Evolutionary conservation across 2,329 filamentous ascomycete genomes (phyloP).

Genomic region (Phialocephala sp.): DNA sequence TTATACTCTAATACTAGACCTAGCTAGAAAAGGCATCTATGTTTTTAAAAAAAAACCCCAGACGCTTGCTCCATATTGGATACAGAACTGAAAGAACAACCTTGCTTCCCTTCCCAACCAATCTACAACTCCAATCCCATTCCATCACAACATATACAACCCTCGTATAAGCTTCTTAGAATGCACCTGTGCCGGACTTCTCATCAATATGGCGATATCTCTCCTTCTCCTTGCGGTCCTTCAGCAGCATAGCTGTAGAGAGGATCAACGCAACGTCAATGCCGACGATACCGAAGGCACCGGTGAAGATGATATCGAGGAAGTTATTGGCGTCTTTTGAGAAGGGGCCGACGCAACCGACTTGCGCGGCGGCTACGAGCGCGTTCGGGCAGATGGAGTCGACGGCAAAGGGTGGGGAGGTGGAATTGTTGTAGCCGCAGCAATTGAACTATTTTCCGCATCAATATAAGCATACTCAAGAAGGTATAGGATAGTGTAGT

Average conservation of each 20-base stretch:
- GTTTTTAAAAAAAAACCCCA: neutral
- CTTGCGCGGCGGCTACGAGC: conserved; percentile 70
- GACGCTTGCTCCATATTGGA: conserved; percentile 12
- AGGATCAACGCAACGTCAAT: conserved; percentile 72
- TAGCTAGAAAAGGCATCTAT: conserved; percentile 9
- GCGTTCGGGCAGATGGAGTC: conserved; percentile 72
- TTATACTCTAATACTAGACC: conserved; percentile 16
- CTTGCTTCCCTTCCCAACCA: neutral
- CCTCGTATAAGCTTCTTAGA: conserved; percentile 44
- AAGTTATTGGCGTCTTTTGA: conserved; percentile 72
- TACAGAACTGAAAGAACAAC: conserved; percentile 21
- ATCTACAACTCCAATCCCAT: conserved; percentile 10
- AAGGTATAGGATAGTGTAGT: neutral
- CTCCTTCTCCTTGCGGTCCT: conserved; percentile 80
- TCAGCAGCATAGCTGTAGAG: conserved; percentile 75
- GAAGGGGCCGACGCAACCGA: conserved; percentile 72
- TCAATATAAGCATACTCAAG: neutral
- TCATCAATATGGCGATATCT: conserved; percentile 82
- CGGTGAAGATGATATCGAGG: conserved; percentile 79
- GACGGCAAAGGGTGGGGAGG: conserved; percentile 72
- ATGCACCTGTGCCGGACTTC: conserved; percentile 67
- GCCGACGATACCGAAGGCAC: conserved; percentile 79
- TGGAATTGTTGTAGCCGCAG: conserved; percentile 80
- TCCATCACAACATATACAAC: neutral
- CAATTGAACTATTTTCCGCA: conserved; percentile 67